phyloP scores from a whole-genome alignment of 371 early-diverging fungal genomes.

The Dinochytrium kinnereticum region DNA sequence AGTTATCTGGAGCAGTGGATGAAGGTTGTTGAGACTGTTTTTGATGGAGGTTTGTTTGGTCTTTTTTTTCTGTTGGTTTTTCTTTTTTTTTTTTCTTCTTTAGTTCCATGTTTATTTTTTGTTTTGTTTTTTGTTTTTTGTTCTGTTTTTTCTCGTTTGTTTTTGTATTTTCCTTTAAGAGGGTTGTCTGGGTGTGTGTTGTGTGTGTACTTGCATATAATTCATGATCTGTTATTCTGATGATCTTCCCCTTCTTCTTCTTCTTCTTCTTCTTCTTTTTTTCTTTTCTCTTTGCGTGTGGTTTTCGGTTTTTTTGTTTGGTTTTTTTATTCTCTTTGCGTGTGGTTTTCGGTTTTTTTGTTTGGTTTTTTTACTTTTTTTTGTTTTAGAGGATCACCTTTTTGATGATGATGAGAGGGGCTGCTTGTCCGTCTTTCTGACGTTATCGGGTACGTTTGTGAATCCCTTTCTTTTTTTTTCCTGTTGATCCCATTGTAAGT shows the following conservation, averaged over 20 bases:
- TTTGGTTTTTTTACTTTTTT: not conserved
- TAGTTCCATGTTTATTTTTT: not conserved
- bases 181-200: not conserved
- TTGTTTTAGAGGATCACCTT: conserved; percentile 11
- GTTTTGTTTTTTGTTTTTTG: too few species aligned
- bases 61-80: not conserved
- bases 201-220: too few species aligned
- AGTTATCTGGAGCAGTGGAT: conserved; percentile 6
- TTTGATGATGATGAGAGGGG: not conserved
- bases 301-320: not conserved
- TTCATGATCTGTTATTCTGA: too few species aligned
- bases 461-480: not conserved
- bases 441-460: not conserved
- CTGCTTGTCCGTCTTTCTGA: not conserved
- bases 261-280: not conserved
- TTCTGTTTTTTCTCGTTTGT: not conserved
- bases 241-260: too few species aligned
- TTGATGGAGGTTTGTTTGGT: not conserved
- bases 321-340: not conserved
- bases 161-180: not conserved
- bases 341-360: not conserved
- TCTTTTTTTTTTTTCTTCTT: not conserved
- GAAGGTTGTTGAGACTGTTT: conserved; percentile 11
- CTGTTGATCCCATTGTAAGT: not conserved
- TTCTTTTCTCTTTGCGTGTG: not conserved